A percentile compares a stretch with the other conserved stretches of the same genome.
phyloP scores from a whole-genome alignment of 495 filamentous ascomycete genomes.

The Apiosordaria backusii region DNA sequence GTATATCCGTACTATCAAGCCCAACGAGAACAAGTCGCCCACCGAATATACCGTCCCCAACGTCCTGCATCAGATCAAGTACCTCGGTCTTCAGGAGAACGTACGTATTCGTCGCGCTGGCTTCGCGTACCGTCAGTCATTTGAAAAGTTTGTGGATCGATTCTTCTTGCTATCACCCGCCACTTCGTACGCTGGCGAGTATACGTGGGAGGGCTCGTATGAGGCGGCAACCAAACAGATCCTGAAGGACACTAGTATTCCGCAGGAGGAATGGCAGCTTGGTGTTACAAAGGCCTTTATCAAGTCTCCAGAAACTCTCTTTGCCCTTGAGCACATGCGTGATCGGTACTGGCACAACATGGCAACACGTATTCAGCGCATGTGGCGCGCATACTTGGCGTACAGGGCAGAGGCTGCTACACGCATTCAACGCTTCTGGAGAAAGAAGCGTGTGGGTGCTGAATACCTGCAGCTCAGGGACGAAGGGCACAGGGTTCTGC shows the following conservation, averaged over 20 bases:
- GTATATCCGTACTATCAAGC: constrained; percentile 99
- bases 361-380: constrained; percentile 94
- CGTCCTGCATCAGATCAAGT: constrained; percentile 98
- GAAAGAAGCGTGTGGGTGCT: constrained; percentile 80
- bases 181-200: constrained; percentile 93
- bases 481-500: constrained; percentile 79
- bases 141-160: constrained; percentile 96
- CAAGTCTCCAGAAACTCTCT: constrained; percentile 96
- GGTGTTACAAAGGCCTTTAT: constrained; percentile 97
- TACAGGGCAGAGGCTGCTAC: constrained; percentile 91
- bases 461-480: constrained; percentile 87
- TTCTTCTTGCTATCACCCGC: constrained; percentile 95
- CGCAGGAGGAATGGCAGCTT: constrained; percentile 93
- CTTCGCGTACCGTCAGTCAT: constrained; percentile 96
- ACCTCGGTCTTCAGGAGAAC: constrained; percentile 97
- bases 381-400: constrained; percentile 92
- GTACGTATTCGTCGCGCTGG: constrained; percentile 95
- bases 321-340: constrained; percentile 95
- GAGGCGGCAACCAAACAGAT: constrained; percentile 89
- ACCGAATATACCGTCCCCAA: constrained; percentile 87
- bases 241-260: constrained; percentile 92
- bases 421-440: constrained; percentile 92
- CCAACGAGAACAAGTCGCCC: constrained; percentile 96
- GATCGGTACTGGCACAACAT: constrained; percentile 99
- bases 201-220: constrained; percentile 87